These are phyloP conservation scores for Coffea canephora DNA, from an alignment of 257 asterid species.

Conservation along the genomic window DNA sequence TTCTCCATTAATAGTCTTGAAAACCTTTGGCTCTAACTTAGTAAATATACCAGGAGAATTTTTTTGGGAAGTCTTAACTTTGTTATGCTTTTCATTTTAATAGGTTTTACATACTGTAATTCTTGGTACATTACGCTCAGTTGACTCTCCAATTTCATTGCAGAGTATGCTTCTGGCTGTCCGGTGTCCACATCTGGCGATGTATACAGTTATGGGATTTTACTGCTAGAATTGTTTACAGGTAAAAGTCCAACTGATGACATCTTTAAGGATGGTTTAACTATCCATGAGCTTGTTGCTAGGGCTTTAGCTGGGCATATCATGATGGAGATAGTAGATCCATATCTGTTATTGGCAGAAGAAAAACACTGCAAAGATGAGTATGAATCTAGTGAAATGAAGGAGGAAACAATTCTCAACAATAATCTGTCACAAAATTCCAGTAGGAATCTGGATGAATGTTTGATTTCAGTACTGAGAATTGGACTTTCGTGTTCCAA, in stretches of 20 bases:
- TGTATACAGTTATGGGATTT: slow-evolving; percentile 41
- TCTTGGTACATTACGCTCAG: background rate
- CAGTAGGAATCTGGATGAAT: slow-evolving; percentile 14
- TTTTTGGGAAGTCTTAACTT: background rate
- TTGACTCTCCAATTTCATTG: background rate
- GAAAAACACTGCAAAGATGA: slow-evolving; percentile 6
- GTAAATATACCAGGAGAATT: background rate
- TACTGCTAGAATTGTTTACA: slow-evolving; percentile 32
- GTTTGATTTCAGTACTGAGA: slow-evolving; percentile 18
- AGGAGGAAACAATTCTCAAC: background rate
- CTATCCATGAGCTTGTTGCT: slow-evolving; percentile 22
- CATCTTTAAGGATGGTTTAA: slow-evolving; percentile 18
- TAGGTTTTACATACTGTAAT: background rate
- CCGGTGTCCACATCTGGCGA: slow-evolving; percentile 34
- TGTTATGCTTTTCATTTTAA: background rate
- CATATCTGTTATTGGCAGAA: slow-evolving; percentile 9
- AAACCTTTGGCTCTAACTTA: background rate
- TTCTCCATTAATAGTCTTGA: too few relatives aligned
- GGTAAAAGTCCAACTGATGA: slow-evolving; percentile 33
- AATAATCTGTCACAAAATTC: background rate
- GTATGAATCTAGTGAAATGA: background rate
- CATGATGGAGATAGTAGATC: slow-evolving; percentile 22
- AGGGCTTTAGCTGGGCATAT: slow-evolving; percentile 27
- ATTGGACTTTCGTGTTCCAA: slow-evolving; percentile 28
- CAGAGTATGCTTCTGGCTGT: slow-evolving; percentile 38